Percentiles rank a stretch among this genome's conserved stretches.
Conservation (phyloP, 2,329 filamentous ascomycete species). For the Cladosporium sp. region DNA sequence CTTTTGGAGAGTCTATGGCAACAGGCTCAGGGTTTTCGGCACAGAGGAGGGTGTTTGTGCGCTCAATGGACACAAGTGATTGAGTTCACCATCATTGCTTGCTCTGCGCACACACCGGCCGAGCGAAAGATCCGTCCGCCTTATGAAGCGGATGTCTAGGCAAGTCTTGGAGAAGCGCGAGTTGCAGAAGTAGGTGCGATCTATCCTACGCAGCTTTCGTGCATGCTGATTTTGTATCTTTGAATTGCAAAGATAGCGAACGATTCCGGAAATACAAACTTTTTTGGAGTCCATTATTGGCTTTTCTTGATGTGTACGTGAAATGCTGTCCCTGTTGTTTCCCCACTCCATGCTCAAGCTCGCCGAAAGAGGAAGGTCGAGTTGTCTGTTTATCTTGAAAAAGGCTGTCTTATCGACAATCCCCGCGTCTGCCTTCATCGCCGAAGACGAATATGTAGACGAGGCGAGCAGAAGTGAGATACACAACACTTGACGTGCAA, state of each 20-base stretch:
- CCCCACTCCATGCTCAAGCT: not conserved
- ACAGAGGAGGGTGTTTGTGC: constrained; percentile 50
- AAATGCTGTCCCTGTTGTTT: not conserved
- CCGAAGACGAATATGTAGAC: not conserved
- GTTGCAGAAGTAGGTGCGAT: constrained; percentile 18
- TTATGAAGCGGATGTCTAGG: not conserved
- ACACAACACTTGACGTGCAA: not conserved
- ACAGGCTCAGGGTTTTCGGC: constrained; percentile 58
- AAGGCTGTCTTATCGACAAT: not conserved
- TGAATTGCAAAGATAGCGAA: not conserved
- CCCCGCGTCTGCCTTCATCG: not conserved
- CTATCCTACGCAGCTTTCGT: constrained; percentile 18
- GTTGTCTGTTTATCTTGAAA: not conserved
- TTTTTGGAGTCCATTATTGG: not conserved
- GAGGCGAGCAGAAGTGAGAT: not conserved
- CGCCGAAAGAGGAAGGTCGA: not conserved
- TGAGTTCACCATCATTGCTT: too few relatives aligned
- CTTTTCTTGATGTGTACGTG: not conserved
- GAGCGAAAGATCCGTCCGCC: not conserved
- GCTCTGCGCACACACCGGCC: too few relatives aligned
- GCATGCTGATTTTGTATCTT: not conserved
- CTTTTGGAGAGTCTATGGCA: constrained; percentile 58
- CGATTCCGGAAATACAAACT: not conserved
- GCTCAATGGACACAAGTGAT: constrained; percentile 18
- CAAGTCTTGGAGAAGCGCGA: not conserved